A percentile compares a stretch with the other conserved stretches of the same genome.
These are phyloP conservation scores for Biscogniauxia marginata DNA, from an alignment of 2,329 filamentous ascomycete genomes.

Conservation along the genomic window DNA sequence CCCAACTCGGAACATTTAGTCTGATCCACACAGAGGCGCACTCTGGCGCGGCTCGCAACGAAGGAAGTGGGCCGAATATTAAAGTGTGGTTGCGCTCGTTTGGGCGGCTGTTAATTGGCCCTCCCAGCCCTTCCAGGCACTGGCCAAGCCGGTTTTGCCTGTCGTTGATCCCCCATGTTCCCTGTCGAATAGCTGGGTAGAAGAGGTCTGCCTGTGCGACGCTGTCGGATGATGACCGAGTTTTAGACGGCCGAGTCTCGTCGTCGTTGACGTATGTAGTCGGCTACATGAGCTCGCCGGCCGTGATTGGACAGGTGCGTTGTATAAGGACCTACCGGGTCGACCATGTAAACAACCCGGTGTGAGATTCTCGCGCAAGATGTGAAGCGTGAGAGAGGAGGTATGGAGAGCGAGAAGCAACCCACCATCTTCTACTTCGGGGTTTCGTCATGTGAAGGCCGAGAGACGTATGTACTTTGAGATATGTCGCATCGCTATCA, in stretches of 20 bases:
- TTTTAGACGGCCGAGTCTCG: constrained; percentile 14
- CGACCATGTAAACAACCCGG: constrained; percentile 22
- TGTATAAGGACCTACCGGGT: constrained; percentile 24
- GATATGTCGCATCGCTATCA: not conserved
- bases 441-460: constrained; percentile 1
- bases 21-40: not conserved
- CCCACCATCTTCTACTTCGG: constrained; percentile 1
- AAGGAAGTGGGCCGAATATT: not conserved
- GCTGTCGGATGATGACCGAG: constrained; percentile 5
- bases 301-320: constrained; percentile 21
- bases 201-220: too few relatives aligned
- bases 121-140: not conserved
- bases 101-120: not conserved
- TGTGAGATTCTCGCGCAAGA: constrained; percentile 29
- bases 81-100: not conserved
- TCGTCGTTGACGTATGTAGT: constrained; percentile 8
- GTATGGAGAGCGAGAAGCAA: constrained; percentile 3
- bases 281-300: constrained; percentile 6
- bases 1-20: not conserved
- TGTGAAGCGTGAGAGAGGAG: not conserved
- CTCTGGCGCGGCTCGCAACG: not conserved
- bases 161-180: not conserved
- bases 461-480: not conserved
- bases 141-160: not conserved
- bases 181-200: not conserved